Evolutionary conservation across 108 stramenopile species (phyloP), one percentile per base, ranked within the genome.

Genomic region (Pinguiococcus pyrenoidosus): DNA sequence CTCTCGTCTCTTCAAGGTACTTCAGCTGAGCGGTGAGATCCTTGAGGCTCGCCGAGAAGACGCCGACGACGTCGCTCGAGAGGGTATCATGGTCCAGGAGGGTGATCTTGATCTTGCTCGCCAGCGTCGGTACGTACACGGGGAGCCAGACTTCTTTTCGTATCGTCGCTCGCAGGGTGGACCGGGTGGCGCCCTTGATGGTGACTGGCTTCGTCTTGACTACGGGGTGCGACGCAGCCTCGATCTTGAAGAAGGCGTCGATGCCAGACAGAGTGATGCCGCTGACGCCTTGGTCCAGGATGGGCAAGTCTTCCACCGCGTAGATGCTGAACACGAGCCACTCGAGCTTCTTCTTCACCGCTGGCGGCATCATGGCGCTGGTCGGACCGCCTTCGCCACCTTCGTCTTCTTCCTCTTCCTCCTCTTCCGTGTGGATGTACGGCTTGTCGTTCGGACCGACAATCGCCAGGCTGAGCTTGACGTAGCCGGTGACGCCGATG

Each of bases 361-460:
- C 13, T 2, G 56, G 57, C 2, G 65, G 65, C 16, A 53, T 32
- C 21, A 43, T 3, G 3, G 51, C 35, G 22, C 1, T 26, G 39
- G n/a, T n/a, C n/a, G n/a, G n/a, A n/a, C n/a, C n/a, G n/a, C n/a
- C n/a, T n/a, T 51, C 27, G 51, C 24, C 37, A 29, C 51, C 51
- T 2, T 29, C 39, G 24, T 51, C 25, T 18, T 14, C 18, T 8
- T 51, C 51, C 29, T n/a, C 10, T 17, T 55, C 34, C 7, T 20
- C 8, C 8, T 71, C 69, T 29, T 60, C 69, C 10, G 60, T 64
- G 21, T 60, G 55, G 16, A 51, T 10, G 22, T 59, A 43, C 27
- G 32, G 39, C 57, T 68, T 69, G 38, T 77, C 76, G 2, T 68
- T 73, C 4, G 73, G 71, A 1, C 76, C 76, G 17, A 77, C 44